Evolutionary conservation across 257 asterid species (phyloP).

Genomic region (Dorcoceras hygrometricum): DNA sequence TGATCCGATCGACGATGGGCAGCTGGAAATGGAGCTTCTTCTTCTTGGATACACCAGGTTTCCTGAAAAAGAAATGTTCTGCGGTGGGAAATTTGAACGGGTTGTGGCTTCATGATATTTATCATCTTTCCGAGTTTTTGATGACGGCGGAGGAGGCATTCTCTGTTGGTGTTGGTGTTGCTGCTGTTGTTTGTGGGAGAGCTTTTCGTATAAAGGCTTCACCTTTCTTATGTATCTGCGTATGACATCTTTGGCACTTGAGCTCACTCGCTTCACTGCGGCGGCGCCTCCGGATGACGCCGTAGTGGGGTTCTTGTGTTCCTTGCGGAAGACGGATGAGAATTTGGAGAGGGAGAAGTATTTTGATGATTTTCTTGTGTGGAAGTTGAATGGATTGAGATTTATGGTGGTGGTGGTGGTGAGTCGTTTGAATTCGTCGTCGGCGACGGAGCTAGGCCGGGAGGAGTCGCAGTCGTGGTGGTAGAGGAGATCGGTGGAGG

Average conservation of each 20-base stretch:
- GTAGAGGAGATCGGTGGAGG: slow-evolving; percentile 38
- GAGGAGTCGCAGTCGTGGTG: slow-evolving; percentile 56
- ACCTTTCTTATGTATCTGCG: slow-evolving; percentile 69
- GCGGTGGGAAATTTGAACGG: slow-evolving; percentile 4
- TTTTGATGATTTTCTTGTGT: slow-evolving; percentile 30
- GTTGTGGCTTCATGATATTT: neutral
- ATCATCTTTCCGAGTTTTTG: slow-evolving; percentile 18
- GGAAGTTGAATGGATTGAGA: slow-evolving; percentile 1
- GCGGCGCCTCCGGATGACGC: slow-evolving; percentile 25
- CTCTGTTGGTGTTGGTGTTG: slow-evolving; percentile 21
- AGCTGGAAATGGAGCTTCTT: slow-evolving; percentile 59
- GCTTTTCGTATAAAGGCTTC: slow-evolving; percentile 72
- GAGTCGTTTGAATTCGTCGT: slow-evolving; percentile 56
- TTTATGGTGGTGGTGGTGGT: neutral
- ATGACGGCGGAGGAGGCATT: neutral
- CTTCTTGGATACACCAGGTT: slow-evolving; percentile 58
- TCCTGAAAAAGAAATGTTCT: slow-evolving; percentile 57
- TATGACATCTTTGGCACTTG: slow-evolving; percentile 62
- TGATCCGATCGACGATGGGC: slow-evolving; percentile 84
- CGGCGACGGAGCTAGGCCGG: slow-evolving; percentile 74
- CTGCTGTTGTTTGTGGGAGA: slow-evolving; percentile 54
- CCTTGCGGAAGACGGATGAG: slow-evolving; percentile 79
- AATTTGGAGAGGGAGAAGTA: slow-evolving; percentile 70
- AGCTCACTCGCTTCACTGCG: slow-evolving; percentile 53
- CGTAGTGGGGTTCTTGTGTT: slow-evolving; percentile 18